Conservation (phyloP, 495 filamentous ascomycete genomes). For the Xylaria flabelliformis region DNA sequence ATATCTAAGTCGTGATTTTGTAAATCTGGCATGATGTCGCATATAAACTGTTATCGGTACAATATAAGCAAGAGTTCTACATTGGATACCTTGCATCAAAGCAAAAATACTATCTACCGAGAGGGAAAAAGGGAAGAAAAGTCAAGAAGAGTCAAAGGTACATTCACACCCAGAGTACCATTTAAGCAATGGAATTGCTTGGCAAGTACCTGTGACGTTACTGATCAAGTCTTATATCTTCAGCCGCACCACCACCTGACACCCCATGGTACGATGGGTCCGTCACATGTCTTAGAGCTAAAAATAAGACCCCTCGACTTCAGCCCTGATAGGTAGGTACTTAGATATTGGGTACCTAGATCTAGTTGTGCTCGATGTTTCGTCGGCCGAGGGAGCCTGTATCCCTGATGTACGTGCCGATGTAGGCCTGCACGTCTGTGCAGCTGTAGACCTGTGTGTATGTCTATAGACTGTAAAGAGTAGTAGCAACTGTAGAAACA, state of each 20-base stretch:
- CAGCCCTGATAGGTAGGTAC: not conserved
- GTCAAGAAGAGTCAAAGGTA: not conserved
- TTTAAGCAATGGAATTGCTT: not conserved
- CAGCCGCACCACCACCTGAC: conserved; percentile 1
- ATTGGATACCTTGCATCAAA: not conserved
- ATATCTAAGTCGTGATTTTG: not conserved
- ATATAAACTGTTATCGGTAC: not conserved
- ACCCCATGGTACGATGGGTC: not conserved
- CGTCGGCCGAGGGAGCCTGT: not conserved
- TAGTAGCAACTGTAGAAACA: not conserved
- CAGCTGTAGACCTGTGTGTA: not conserved
- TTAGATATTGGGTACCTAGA: too few relatives aligned
- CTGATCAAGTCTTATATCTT: not conserved
- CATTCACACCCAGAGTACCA: not conserved
- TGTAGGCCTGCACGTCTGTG: not conserved
- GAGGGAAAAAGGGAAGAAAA: not conserved
- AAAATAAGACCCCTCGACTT: not conserved
- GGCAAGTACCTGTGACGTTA: not conserved
- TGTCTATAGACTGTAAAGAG: not conserved
- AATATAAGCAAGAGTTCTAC: not conserved
- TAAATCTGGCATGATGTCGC: not conserved
- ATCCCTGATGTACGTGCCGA: not conserved
- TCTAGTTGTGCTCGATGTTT: not conserved
- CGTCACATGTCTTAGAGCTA: not conserved
- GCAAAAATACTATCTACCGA: not conserved